phyloP scores from a whole-genome alignment of 345 rosid genomes.

The Rhizophora mangle region DNA sequence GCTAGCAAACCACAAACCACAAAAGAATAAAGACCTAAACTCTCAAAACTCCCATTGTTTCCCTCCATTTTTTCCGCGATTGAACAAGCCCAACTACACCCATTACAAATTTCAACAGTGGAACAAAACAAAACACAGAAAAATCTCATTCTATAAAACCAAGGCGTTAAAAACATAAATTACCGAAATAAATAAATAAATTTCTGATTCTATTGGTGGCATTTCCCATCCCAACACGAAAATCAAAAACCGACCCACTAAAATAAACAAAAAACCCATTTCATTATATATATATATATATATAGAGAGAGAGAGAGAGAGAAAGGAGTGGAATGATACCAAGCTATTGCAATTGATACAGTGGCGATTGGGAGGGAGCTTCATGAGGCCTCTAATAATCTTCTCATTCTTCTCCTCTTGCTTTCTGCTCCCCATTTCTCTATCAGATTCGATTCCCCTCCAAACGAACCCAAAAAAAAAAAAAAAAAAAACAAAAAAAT shows the following conservation, averaged over 20 bases:
- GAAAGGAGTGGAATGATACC: slow-evolving; percentile 36
- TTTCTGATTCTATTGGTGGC: no score
- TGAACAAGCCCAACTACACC: neutral
- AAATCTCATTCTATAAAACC: no score
- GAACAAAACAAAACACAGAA: neutral
- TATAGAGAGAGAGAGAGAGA: neutral
- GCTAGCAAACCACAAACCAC: no score
- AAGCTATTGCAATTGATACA: slow-evolving; percentile 95
- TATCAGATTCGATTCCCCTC: neutral
- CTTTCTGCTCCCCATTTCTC: slow-evolving; percentile 77
- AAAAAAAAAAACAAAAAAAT: neutral
- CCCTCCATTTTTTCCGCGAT: neutral
- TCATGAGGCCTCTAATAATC: slow-evolving; percentile 95
- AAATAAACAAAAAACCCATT: no score
- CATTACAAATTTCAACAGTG: neutral
- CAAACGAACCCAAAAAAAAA: neutral
- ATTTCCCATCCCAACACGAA: no score
- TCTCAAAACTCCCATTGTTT: no score
- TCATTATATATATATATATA: no score
- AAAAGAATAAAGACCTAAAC: neutral
- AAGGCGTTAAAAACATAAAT: no score
- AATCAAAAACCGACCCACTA: no score
- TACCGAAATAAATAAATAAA: no score
- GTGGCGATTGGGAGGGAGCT: slow-evolving; percentile 94
- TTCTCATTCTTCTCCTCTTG: slow-evolving; percentile 95